Percentiles rank a stretch among this genome's conserved stretches.
Evolutionary conservation across 345 rosid genomes (phyloP).

Genomic region (Aquilaria sinensis): DNA sequence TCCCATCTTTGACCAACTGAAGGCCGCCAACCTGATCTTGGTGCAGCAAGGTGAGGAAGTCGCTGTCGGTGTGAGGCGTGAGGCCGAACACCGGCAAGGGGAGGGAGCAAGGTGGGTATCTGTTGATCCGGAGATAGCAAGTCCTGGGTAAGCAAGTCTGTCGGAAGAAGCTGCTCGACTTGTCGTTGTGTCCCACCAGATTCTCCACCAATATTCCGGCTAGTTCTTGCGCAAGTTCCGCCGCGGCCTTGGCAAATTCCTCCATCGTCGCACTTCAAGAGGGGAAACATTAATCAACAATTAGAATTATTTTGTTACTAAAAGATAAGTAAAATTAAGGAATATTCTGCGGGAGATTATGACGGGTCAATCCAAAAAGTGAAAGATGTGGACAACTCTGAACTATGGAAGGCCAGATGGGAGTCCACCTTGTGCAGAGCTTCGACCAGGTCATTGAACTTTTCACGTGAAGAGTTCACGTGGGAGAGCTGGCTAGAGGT

Average conservation of each 20-base stretch:
- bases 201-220: constrained; percentile 67
- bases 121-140: constrained; percentile 80
- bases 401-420: too few relatives aligned
- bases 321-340: too few relatives aligned
- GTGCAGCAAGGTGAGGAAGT: constrained; percentile 81
- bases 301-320: too few relatives aligned
- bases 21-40: constrained; percentile 93
- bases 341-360: too few relatives aligned
- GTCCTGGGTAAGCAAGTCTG: constrained; percentile 67
- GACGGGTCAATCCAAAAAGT: too few relatives aligned
- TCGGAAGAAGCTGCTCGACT: constrained; percentile 41
- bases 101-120: constrained; percentile 77
- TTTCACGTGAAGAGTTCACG: too few relatives aligned
- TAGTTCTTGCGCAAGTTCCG: constrained; percentile 50
- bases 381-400: too few relatives aligned
- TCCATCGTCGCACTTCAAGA: constrained; percentile 57
- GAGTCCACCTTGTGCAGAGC: too few relatives aligned
- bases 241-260: constrained; percentile 51
- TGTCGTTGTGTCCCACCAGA: constrained; percentile 23
- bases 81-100: constrained; percentile 53
- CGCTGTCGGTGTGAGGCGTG: constrained; percentile 95
- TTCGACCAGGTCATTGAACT: too few relatives aligned
- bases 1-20: constrained; percentile 71
- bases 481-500: too few relatives aligned
- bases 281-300: too few relatives aligned